A percentile compares a stretch with the other conserved stretches of the same genome.
Evolutionary conservation across 2,329 filamentous ascomycete species (phyloP).

Genomic region (Colletotrichum sp.): DNA sequence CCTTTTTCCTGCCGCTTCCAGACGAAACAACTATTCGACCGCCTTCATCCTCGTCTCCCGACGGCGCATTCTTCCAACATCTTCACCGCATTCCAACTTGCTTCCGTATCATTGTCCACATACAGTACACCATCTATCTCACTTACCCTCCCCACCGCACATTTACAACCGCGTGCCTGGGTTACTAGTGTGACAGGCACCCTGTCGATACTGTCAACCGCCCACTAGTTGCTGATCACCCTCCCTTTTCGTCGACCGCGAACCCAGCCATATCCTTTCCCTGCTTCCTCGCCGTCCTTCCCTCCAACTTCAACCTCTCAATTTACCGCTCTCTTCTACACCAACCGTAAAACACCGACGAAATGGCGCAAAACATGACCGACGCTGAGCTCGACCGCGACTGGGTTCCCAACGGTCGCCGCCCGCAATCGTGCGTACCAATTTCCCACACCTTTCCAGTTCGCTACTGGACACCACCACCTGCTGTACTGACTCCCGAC

Average conservation of each 20-base stretch:
- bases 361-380: conserved; percentile 41
- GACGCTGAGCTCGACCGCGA: conserved; percentile 76
- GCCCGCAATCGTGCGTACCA: conserved; percentile 80
- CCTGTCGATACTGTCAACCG: conserved; percentile 10
- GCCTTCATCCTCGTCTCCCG: background rate
- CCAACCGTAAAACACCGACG: background rate
- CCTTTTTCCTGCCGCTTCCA: conserved; percentile 13
- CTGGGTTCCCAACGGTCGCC: conserved; percentile 79
- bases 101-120: background rate
- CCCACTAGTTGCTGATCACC: conserved; percentile 16
- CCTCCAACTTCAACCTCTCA: background rate
- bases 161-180: background rate
- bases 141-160: background rate
- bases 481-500: background rate
- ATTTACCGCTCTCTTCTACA: background rate
- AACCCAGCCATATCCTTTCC: background rate
- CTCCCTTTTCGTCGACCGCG: conserved; percentile 14
- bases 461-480: conserved; percentile 16
- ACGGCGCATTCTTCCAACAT: background rate
- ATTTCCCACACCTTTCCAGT: conserved; percentile 64
- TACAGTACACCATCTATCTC: background rate
- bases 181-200: conserved; percentile 3
- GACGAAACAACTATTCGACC: conserved; percentile 12
- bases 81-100: background rate
- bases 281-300: background rate